These are phyloP conservation scores for Prinsepia uniflora DNA, from an alignment of 306 rosid species.

Conservation along the genomic window DNA sequence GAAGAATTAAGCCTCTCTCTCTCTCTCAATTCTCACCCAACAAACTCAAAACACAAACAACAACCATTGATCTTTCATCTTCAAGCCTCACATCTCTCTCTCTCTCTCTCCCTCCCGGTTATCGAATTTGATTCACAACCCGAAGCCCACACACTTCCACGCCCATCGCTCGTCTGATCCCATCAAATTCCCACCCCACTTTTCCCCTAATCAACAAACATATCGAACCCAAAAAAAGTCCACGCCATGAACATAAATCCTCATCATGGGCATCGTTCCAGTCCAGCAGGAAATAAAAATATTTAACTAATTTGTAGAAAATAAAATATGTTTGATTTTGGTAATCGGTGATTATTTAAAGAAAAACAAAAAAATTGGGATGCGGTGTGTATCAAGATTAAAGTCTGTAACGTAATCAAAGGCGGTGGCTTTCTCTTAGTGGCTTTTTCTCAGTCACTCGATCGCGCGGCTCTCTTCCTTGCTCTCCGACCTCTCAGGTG, in stretches of 20 bases:
- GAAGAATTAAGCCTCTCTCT: too few species aligned
- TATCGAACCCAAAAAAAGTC: background rate
- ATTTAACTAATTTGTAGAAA: too few species aligned
- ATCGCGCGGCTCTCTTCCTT: background rate
- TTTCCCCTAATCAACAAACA: constrained; percentile 4
- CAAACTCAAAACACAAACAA: too few species aligned
- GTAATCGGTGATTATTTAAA: too few species aligned
- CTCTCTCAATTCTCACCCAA: too few species aligned
- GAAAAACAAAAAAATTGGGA: too few species aligned
- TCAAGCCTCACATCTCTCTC: background rate
- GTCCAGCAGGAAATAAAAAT: too few species aligned
- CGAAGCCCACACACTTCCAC: constrained; percentile 28
- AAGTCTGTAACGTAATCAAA: background rate
- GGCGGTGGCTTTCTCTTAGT: background rate
- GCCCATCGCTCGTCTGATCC: constrained; percentile 29
- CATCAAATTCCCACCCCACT: constrained; percentile 13
- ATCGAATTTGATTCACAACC: constrained; percentile 55
- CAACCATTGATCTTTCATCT: too few species aligned
- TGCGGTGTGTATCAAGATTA: background rate
- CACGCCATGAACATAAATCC: too few species aligned
- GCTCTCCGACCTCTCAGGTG: background rate
- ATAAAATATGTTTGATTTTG: too few species aligned
- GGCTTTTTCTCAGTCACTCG: background rate
- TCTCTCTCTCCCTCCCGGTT: constrained; percentile 18
- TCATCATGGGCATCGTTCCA: too few species aligned